These are phyloP conservation scores for Aciculosporium take DNA, from an alignment of 2,329 filamentous ascomycete genomes.

Conservation along the genomic window DNA sequence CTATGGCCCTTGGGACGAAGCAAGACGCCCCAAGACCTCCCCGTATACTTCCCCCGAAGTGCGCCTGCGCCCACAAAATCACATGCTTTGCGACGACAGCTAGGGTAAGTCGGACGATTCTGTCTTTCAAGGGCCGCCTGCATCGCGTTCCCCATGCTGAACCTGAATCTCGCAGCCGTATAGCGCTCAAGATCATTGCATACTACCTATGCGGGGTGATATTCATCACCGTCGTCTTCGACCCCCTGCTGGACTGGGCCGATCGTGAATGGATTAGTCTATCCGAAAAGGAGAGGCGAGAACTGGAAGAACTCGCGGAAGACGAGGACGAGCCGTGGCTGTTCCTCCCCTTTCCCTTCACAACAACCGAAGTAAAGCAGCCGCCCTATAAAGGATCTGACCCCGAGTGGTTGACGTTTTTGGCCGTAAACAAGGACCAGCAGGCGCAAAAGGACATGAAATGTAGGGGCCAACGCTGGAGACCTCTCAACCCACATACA, in stretches of 20 bases:
- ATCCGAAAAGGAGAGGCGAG: slow-evolving; percentile 29
- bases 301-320: slow-evolving; percentile 25
- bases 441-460: slow-evolving; percentile 33
- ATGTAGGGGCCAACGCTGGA: slow-evolving; percentile 21
- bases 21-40: slow-evolving; percentile 10
- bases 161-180: slow-evolving; percentile 10
- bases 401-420: slow-evolving; percentile 49
- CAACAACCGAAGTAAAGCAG: slow-evolving; percentile 32
- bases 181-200: slow-evolving; percentile 18
- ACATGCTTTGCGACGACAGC: slow-evolving; percentile 3
- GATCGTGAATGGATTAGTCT: slow-evolving; percentile 28
- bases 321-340: slow-evolving; percentile 29
- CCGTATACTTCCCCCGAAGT: slow-evolving; percentile 20
- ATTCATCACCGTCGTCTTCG: slow-evolving; percentile 32
- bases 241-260: slow-evolving; percentile 27
- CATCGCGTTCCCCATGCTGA: neutral
- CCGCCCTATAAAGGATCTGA: slow-evolving; percentile 40
- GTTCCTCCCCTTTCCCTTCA: slow-evolving; percentile 51
- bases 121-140: neutral
- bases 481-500: too few relatives aligned
- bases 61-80: neutral
- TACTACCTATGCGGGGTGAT: slow-evolving; percentile 26
- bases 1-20: slow-evolving; percentile 20
- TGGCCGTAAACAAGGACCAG: slow-evolving; percentile 41
- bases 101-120: slow-evolving; percentile 3